Evolutionary conservation across 495 filamentous ascomycete genomes (phyloP).

Genomic region (Niebla homalea): DNA sequence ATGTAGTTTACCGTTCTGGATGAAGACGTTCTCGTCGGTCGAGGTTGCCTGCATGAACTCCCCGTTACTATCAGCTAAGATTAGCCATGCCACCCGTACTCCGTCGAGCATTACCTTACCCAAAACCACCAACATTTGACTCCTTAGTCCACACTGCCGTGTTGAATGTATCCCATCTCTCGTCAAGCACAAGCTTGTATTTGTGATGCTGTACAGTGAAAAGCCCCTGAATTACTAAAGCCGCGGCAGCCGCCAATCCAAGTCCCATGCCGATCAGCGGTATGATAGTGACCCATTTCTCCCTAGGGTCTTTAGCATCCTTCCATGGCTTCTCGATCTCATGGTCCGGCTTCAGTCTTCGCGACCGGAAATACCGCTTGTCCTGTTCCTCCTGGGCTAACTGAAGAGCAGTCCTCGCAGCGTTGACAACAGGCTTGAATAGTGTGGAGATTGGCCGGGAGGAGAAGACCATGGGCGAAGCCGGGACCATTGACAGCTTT

Average conservation of each 20-base stretch:
- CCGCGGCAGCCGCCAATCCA: conserved; percentile 50
- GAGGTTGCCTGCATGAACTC: conserved; percentile 66
- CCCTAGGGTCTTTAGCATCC: conserved; percentile 52
- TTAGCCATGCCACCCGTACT: conserved; percentile 8
- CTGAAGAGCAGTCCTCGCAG: conserved; percentile 31
- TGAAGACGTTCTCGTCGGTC: conserved; percentile 55
- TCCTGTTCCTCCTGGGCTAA: conserved; percentile 14
- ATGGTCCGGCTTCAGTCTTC: conserved; percentile 55
- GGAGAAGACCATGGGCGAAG: no score
- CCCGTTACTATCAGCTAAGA: conserved; percentile 45
- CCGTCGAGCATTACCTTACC: conserved; percentile 35
- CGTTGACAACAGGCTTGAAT: conserved; percentile 15
- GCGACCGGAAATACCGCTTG: conserved; percentile 60
- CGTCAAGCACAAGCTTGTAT: conserved; percentile 59
- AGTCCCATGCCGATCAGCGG: conserved; percentile 53
- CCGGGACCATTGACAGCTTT: no score
- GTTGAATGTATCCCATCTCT: conserved; percentile 54
- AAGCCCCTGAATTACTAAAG: conserved; percentile 60
- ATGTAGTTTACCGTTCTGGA: conserved; percentile 52
- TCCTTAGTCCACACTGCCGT: conserved; percentile 60
- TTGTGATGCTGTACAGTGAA: conserved; percentile 50
- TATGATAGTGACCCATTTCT: conserved; percentile 78
- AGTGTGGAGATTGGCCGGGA: no score
- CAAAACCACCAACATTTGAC: conserved; percentile 63
- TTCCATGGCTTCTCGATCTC: conserved; percentile 55